phyloP scores from a whole-genome alignment of 305 asterid genomes.

The Fraxinus floribunda region DNA sequence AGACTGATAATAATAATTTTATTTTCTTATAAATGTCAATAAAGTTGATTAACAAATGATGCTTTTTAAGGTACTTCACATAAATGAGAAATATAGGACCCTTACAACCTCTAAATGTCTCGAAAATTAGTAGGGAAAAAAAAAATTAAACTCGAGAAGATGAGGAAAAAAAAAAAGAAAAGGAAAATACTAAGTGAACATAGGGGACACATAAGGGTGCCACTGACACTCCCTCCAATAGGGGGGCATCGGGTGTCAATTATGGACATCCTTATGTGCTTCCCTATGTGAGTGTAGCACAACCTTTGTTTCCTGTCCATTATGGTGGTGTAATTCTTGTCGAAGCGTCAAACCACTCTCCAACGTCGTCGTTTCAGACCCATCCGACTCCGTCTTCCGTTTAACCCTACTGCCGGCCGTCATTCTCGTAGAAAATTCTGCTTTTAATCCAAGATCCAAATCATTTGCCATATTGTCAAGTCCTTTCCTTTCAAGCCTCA shows the following conservation, averaged over 20 bases:
- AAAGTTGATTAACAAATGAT: too few relatives aligned
- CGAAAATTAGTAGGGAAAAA: too few relatives aligned
- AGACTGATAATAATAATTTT: too few relatives aligned
- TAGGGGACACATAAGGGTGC: too few relatives aligned
- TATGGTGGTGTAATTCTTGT: conserved; percentile 19
- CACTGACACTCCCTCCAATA: too few relatives aligned
- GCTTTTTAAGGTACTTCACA: not conserved
- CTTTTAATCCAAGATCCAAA: conserved; percentile 32
- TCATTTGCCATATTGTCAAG: conserved; percentile 20
- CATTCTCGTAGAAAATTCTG: conserved; percentile 31
- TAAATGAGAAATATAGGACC: not conserved
- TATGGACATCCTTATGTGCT: too few relatives aligned
- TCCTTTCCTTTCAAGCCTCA: conserved; percentile 22
- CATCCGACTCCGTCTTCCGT: conserved; percentile 34
- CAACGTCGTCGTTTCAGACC: conserved; percentile 53
- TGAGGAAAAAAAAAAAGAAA: not conserved
- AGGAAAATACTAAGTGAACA: too few relatives aligned
- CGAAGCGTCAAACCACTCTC: conserved; percentile 37
- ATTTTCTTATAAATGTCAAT: too few relatives aligned
- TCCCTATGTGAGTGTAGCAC: too few relatives aligned
- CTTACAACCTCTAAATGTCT: not conserved
- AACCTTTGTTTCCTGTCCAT: conserved; percentile 30
- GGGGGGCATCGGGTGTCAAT: too few relatives aligned
- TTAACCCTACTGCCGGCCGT: conserved; percentile 27
- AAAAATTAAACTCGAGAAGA: not conserved